Base-by-base conservation (phyloP, 495 filamentous ascomycete species). In the Talaromyces borbonicus region DNA sequence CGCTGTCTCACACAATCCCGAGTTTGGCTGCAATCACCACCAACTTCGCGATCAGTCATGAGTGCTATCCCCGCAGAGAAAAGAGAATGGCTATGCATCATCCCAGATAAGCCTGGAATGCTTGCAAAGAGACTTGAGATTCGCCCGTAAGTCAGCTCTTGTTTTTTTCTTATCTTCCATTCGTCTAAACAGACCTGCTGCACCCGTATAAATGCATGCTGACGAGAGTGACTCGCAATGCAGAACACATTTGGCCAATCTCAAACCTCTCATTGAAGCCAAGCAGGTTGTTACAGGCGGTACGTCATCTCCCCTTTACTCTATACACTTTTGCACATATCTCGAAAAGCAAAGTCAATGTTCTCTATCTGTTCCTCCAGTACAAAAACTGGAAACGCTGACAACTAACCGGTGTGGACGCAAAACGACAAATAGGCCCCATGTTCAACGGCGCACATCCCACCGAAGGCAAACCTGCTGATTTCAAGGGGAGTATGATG, bases 71-170 rank as follows among this genome's bases (percentile, higher is more conserved):
- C 54, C 8, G 57, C 66, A 44, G 58, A 60, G 3, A 81, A 83
- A 63, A 68, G 74, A 46, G 89, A 97, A 63, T 97, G 83, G 80
- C 74, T 97, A 8, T 82, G 88, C 53, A 80, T 95, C 44, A 52
- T 90, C 12, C 90, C 88, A 12, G 90, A 97, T 63, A 74, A 80
- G 50, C 72, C 72, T 0, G 82, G 76, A 4, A 72, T 65, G n/a
- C 60, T 82, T 53, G 66, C 72, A 40, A 84, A 83, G 68, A 63
- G 90, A 25, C 58, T 93, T 29, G 75, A 81, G 54, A 78, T 87
- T 39, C 73, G 90, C 41, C 66, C 72, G 85, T 92, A 62, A 59
- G 84, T 68, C 33, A 9, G 25, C 8, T 29, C 23, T 41, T 15
- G 41, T 41, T 41, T 18, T 43, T 44, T 5, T 38, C 29, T 16